Percentiles rank a stretch among this genome's conserved stretches.
phyloP scores from a whole-genome alignment of 163 green algal species.

The Coccomyxa subellipsoidea region DNA sequence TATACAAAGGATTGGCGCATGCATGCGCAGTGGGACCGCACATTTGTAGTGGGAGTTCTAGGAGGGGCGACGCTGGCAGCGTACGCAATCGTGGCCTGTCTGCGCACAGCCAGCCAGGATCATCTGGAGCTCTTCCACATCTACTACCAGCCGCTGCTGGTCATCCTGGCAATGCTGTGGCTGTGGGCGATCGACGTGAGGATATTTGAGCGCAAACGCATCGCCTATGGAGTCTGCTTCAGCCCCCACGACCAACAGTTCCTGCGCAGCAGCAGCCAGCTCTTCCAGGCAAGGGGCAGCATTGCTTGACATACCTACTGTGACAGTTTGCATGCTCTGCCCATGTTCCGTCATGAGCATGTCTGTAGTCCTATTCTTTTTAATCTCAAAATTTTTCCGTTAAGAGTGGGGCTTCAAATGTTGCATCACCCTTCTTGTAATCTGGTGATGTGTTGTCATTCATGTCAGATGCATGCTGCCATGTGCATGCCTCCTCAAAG shows the following conservation, averaged over 20 bases:
- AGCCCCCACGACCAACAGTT: conserved; percentile 47
- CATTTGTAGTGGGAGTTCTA: too few species aligned
- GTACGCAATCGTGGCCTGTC: neutral
- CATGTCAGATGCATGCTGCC: too few species aligned
- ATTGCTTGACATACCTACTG: too few species aligned
- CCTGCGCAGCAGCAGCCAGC: conserved; percentile 41
- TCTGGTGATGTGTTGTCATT: too few species aligned
- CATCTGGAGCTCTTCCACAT: conserved; percentile 34
- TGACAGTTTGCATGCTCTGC: too few species aligned
- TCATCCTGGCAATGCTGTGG: conserved; percentile 73
- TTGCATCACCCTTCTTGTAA: too few species aligned
- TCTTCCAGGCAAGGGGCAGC: conserved; percentile 39
- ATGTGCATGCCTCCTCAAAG: too few species aligned
- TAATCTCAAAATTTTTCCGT: too few species aligned
- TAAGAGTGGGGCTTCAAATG: too few species aligned
- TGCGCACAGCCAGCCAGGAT: neutral
- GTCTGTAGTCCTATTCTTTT: too few species aligned
- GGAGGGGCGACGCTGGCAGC: neutral
- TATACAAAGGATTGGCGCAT: too few species aligned
- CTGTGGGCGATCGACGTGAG: conserved; percentile 64
- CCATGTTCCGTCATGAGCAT: too few species aligned
- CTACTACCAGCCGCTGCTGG: conserved; percentile 52
- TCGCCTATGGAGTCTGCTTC: conserved; percentile 76
- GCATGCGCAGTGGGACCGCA: neutral
- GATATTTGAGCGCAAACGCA: conserved; percentile 46